Evolutionary conservation across 805 yeast genomes (phyloP), one percentile per base, ranked within the genome.

Genomic region (Metschnikowia colocasiae): DNA sequence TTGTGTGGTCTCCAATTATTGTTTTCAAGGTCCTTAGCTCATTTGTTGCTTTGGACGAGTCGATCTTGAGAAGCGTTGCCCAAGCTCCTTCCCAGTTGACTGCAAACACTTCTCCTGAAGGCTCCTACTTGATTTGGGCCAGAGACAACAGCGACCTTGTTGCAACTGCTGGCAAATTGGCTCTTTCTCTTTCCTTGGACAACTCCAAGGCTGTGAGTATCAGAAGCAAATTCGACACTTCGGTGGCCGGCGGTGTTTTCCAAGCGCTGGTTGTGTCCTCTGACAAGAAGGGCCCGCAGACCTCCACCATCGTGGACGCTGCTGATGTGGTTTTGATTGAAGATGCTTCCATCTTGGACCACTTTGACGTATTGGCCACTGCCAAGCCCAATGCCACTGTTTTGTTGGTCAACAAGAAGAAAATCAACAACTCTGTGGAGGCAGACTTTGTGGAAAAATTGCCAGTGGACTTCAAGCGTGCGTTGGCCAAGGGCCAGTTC

Each of bases 141-240:
- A 68, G 78, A 49, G 96, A 88, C 63, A 78, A 79, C 58, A 76
- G 82, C 41, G 68, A 69, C 45, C 71, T 79, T 50, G 70, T 75
- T 30, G 73, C 74, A 31, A 78, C 82, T 39, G 81, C 91, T 13
- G 75, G 83, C 23, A 80, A 78, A 56, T 67, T 88, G 51, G 85
- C 90, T 0, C 85, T 82, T 51, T 73, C 87, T 19, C 73, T 85
- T 55, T 82, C 95, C 2, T 73, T 85, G 59, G 84, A 80, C 56
- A 78, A 78, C 49, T 61, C 74, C 43, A 71, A 79, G 48, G 59
- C 66, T 35, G 76, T 85, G 47, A 67, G 76, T 45, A 76, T 79
- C 63, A 75, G 85, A 63, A 76, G 85, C 43, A 79, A 79, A 59
- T 88, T 73, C 58, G 96, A 92, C 64, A 90, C 87, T 63, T 62